Percentiles rank a stretch among this genome's conserved stretches.
These are phyloP conservation scores for Daldinia bambusicola DNA, from an alignment of 495 filamentous ascomycete genomes.

Conservation along the genomic window DNA sequence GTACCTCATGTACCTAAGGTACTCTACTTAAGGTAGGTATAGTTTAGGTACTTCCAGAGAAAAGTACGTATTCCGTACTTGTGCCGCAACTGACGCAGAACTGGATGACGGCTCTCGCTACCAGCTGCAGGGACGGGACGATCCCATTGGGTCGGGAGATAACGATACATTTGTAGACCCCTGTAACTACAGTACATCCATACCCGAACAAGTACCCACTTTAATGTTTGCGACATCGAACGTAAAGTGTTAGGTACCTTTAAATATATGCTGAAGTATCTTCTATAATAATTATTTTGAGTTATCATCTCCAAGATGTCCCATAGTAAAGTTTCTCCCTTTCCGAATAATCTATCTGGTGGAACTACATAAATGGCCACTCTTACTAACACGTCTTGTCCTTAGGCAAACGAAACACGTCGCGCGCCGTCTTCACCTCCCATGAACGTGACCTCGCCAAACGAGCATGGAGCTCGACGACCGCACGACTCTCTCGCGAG, in stretches of 20 bases:
- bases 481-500: conserved; percentile 88
- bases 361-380: not conserved
- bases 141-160: conserved; percentile 22
- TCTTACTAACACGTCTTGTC: conserved; percentile 30
- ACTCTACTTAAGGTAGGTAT: too few species aligned
- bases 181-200: conserved; percentile 2
- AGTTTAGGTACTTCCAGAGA: too few species aligned
- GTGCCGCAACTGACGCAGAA: not conserved
- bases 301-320: conserved; percentile 56
- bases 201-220: not conserved
- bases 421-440: conserved; percentile 93
- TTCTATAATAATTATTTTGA: not conserved
- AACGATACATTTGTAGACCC: conserved; percentile 10
- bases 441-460: conserved; percentile 87
- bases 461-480: conserved; percentile 79
- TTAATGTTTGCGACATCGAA: conserved; percentile 1
- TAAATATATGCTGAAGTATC: not conserved
- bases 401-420: conserved; percentile 91
- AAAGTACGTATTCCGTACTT: too few species aligned
- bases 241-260: not conserved
- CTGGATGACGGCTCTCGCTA: not conserved
- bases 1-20: too few species aligned
- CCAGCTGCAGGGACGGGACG: conserved; percentile 9
- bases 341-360: not conserved
- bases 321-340: conserved; percentile 59